Evolutionary conservation across 2,329 filamentous ascomycete species (phyloP), one percentile per base, ranked within the genome.

Genomic region (Hawksworthiomyces lignivorus): DNA sequence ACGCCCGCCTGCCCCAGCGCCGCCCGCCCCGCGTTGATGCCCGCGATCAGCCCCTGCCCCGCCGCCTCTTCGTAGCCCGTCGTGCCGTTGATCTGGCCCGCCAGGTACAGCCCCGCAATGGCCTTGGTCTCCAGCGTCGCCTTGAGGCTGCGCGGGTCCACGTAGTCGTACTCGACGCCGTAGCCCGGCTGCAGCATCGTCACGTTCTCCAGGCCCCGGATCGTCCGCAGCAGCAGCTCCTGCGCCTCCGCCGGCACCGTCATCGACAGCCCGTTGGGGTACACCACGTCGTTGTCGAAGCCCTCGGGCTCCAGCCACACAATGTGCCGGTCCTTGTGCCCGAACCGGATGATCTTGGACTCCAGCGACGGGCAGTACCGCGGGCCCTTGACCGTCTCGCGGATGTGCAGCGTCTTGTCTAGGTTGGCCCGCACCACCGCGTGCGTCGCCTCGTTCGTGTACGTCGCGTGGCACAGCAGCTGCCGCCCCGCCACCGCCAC

Each of bases 221-320:
- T 84, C 0, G 87, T 94, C 43, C 80, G 83, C n/a, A 98, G 70
- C 57, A 94, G 79, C 39, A 82, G 75, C 53, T 86, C 82, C 60
- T 98, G 92, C 0, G 85, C 87, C 43, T 90, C 87, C 1, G 80
- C 82, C 0, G 92, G 92, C 3, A 98, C 81, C 0, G 92, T 98
- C 87, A 97, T 97, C 21, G 88, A 95, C 29, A 98, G 81, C 1
- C 92, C 92, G 55, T 98, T 98, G 0, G 92, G 92, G 57, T 98
- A 98, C 43, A 98, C 82, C 33, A 95, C 73, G 51, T 94, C 79
- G 57, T 78, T 94, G 49, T 89, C 77, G 55, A 96, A 94, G 3
- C 92, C 92, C 68, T 98, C 92, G 0, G 90, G 92, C 60, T 98
- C 92, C 12, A 98, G 77, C 92, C 92, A 98, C 41, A 98, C 83